These are phyloP conservation scores for Musa beccarii DNA, from an alignment of 176 grass and related monocot species.

Conservation along the genomic window DNA sequence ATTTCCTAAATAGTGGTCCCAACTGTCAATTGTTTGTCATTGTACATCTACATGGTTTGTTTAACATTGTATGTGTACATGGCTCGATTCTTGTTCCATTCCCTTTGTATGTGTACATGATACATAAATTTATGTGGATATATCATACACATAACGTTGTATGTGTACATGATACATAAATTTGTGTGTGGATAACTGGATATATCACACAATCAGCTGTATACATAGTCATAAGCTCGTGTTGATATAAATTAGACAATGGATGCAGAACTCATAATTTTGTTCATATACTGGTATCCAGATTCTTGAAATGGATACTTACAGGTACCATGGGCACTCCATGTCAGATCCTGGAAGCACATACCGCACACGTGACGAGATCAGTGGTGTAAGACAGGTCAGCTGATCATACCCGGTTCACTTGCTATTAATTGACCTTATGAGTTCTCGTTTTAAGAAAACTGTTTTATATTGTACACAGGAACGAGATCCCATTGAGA, in stretches of 20 bases:
- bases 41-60: too few relatives aligned
- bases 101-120: background rate
- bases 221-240: background rate
- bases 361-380: conserved; percentile 71
- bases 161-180: background rate
- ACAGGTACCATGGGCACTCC: conserved; percentile 85
- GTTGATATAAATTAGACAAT: background rate
- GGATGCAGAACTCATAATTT: background rate
- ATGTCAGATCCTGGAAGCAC: conserved; percentile 93
- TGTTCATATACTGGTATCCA: conserved; percentile 24
- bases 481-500: conserved; percentile 84
- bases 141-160: too few relatives aligned
- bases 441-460: background rate
- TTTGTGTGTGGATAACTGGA: too few relatives aligned
- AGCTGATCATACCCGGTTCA: background rate
- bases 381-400: conserved; percentile 68
- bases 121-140: too few relatives aligned
- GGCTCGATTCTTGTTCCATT: background rate
- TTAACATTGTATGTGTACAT: too few relatives aligned
- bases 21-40: too few relatives aligned
- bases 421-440: background rate
- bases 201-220: too few relatives aligned
- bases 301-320: conserved; percentile 99
- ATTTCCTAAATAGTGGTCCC: too few relatives aligned
- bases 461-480: conserved; percentile 16